Evolutionary conservation across 192 early-diverging fungal species (phyloP), one percentile per base, ranked within the genome.

Genomic region (Rhizophagus prolifer): DNA sequence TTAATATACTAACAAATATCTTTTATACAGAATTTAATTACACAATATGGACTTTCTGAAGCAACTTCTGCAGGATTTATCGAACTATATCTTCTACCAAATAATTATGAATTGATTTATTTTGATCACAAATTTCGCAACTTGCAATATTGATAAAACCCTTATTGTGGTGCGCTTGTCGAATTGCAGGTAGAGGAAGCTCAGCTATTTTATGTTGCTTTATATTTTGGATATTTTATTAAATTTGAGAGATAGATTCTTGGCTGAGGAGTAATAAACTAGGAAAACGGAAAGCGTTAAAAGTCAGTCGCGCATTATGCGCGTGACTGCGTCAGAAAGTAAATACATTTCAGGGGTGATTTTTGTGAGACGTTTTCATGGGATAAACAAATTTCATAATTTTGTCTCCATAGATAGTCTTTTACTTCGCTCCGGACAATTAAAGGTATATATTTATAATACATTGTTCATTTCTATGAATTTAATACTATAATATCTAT

Each of bases 111-210:
- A 16, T 14, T 31, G 1, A 50, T 13, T 50, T 16, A 2, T 44
- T 70, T 26, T 70, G 41, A 47, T 3, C 6, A 3, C 25, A 10
- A 70, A 34, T 68, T 28, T 28, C 9, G 12, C 26, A 26, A 28
- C 12, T 62, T 23, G 23, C n/a, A 23, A 26, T 0, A 28, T 58
- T 72, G 28, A 34, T 75, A 19, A 16, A 34, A 34, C 44, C 62
- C 31, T 47, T 64, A 75, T 64, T 75, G 41, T 47, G 28, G 12
- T 65, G 23, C 31, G 4, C 21, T 75, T 8, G 23, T 65, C 21
- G 54, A 47, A 41, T 75, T 75, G 47, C 25, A 75, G 23, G 19
- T 0, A 36, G 44, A 75, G 65, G 65, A 23, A 25, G 73, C 73
- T 28, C 30, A 7, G 4, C 31, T 76, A 25, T 28, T 34, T 66